These are phyloP conservation scores for Vicia sativa DNA, from an alignment of 306 rosid genomes.

Conservation along the genomic window DNA sequence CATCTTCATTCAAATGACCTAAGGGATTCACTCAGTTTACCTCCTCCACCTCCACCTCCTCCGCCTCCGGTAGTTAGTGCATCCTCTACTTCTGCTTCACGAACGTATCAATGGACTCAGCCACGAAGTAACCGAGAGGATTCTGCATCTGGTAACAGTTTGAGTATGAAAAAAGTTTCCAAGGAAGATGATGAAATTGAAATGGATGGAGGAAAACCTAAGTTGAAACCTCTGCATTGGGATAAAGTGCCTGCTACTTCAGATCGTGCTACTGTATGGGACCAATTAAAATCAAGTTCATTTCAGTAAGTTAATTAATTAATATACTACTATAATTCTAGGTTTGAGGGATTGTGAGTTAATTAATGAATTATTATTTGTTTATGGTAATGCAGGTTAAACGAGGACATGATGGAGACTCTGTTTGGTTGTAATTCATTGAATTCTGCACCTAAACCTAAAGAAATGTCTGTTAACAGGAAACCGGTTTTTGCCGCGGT, in stretches of 20 bases:
- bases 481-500: constrained; percentile 72
- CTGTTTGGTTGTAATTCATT: constrained; percentile 75
- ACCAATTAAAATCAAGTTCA: constrained; percentile 94
- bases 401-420: constrained; percentile 98
- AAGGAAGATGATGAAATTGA: constrained; percentile 53
- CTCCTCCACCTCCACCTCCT: constrained; percentile 49
- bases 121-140: constrained; percentile 41
- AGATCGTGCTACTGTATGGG: constrained; percentile 96
- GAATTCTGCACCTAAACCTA: constrained; percentile 50
- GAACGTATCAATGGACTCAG: constrained; percentile 41
- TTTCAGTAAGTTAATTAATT: constrained; percentile 71
- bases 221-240: constrained; percentile 95
- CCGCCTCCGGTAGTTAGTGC: constrained; percentile 43
- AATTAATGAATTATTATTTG: not conserved
- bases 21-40: constrained; percentile 37
- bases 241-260: constrained; percentile 97
- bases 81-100: constrained; percentile 34
- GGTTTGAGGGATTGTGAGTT: not conserved
- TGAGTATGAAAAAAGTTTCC: constrained; percentile 28
- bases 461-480: constrained; percentile 53
- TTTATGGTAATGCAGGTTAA: constrained; percentile 58
- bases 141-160: constrained; percentile 37
- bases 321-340: not conserved
- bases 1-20: constrained; percentile 56
- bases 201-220: constrained; percentile 72